Evolutionary conservation across 2,329 filamentous ascomycete species (phyloP).

Genomic region (Xylaria sp.): DNA sequence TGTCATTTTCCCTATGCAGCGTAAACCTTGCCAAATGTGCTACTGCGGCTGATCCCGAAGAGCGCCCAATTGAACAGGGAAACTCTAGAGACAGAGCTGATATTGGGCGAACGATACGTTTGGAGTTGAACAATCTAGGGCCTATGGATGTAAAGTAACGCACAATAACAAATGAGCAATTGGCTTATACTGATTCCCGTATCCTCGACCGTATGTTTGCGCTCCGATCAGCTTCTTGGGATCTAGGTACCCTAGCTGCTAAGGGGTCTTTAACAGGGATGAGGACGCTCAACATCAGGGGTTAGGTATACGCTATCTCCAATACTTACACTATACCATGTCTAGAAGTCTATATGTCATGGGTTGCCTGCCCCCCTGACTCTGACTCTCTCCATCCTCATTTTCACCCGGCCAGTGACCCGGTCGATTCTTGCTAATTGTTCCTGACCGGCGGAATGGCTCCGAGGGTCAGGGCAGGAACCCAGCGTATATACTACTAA

Average conservation of each 20-base stretch:
- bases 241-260: slow-evolving; percentile 25
- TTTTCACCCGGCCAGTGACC: slow-evolving; percentile 1
- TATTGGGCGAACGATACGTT: background rate
- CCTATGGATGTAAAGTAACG: background rate
- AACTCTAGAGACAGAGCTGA: slow-evolving; percentile 1
- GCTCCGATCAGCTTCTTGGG: slow-evolving; percentile 17
- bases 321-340: slow-evolving; percentile 16
- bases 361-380: slow-evolving; percentile 21
- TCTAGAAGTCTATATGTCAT: slow-evolving; percentile 12
- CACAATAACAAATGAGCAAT: background rate
- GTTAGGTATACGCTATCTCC: slow-evolving; percentile 15
- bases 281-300: slow-evolving; percentile 24
- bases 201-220: slow-evolving; percentile 18
- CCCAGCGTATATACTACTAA: background rate
- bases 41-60: slow-evolving; percentile 18
- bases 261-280: slow-evolving; percentile 33
- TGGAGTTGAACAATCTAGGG: background rate
- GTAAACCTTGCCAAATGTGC: slow-evolving; percentile 14
- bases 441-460: slow-evolving; percentile 23
- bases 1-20: slow-evolving; percentile 7
- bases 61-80: slow-evolving; percentile 10
- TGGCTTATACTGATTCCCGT: slow-evolving; percentile 19
- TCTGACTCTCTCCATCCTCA: slow-evolving; percentile 20
- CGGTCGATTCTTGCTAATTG: slow-evolving; percentile 8
- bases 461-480: slow-evolving; percentile 6